A percentile compares a stretch with the other conserved stretches of the same genome.
Evolutionary conservation across 768 basidiomycete genomes (phyloP).

Genomic region (Sarcodon aspratus): DNA sequence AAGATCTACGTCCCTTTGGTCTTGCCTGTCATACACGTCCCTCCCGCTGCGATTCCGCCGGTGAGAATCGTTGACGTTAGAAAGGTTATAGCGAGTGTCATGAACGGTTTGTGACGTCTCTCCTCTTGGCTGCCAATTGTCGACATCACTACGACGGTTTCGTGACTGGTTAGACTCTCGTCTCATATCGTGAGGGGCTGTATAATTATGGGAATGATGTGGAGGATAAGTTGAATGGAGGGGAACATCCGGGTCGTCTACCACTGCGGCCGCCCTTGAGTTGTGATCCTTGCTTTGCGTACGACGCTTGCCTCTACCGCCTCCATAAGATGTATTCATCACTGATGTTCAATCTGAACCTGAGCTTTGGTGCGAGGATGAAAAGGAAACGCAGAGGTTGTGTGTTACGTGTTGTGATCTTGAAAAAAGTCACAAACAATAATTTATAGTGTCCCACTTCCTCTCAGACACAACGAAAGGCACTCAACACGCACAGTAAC

Average conservation of each 20-base stretch:
- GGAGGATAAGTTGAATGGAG: slow-evolving; percentile 26
- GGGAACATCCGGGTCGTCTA: background rate
- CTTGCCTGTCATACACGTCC: slow-evolving; percentile 6
- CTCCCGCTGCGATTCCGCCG: slow-evolving; percentile 25
- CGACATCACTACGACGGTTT: slow-evolving; percentile 28
- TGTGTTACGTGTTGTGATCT: no score
- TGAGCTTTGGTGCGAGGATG: no score
- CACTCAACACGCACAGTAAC: no score
- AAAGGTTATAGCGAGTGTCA: slow-evolving; percentile 27
- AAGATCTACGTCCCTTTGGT: slow-evolving; percentile 6
- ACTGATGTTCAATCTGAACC: background rate
- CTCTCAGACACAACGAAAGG: no score
- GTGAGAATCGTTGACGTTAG: slow-evolving; percentile 34
- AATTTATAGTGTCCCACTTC: no score
- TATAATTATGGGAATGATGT: slow-evolving; percentile 31
- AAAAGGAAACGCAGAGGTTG: no score
- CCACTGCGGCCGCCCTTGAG: background rate
- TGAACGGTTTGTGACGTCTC: slow-evolving; percentile 25
- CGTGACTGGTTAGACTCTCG: slow-evolving; percentile 24
- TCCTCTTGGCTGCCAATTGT: slow-evolving; percentile 36
- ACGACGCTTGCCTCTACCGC: background rate
- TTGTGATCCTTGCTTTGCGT: background rate
- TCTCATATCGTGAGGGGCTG: slow-evolving; percentile 25
- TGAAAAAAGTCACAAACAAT: no score
- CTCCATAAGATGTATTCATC: background rate